Base-by-base conservation (phyloP, 257 asterid species). In the Solanum chilense region DNA sequence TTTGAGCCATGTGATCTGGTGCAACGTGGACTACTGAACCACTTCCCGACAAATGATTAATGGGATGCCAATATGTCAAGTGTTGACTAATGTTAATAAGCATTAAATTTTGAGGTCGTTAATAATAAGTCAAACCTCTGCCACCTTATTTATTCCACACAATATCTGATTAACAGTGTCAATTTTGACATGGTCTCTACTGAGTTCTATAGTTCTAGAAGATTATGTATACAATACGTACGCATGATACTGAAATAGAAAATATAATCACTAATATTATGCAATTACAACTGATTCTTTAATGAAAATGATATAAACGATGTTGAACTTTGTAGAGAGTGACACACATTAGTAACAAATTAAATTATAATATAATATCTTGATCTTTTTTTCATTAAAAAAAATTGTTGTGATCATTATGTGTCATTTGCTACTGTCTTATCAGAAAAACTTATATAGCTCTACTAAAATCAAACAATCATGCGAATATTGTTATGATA, bases 241-340 rank as follows among this genome's bases (percentile, higher is more conserved):
- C 41, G 0, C 9, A 12, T 16, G 47, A 35, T 35, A 73, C 29
- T 1, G 29, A 35, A 29, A 68, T 29, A 68, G 3, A 68, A 68
- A 9, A 68, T 20, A 60, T 3, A 21, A 60, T 60, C 27, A 60
- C 68, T 21, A 21, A 60, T 60, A 9, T 58, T 58, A 0, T 21
- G 0, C 12, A 21, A 58, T 58, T 20, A 58, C 2, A 20, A 0
- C 0, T 0, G 3, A 3, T 58, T 58, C 25, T 58, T 21, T 3
- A 27, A 58, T 58, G n/a, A 56, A 56, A 56, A 56, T n/a, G 25
- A 0, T 0, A 56, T 56, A 1, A 56, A 20, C 2, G 0, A 56
- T 3, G 64, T 20, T 20, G 0, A 20, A 58, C 25, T 60, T 60
- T 6, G 68, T 60, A 21, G 23, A 60, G 68, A 60, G 21, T 60